Evolutionary conservation across 2,329 filamentous ascomycete species (phyloP), one percentile per base, ranked within the genome.

Genomic region (Metarhizium sp.): DNA sequence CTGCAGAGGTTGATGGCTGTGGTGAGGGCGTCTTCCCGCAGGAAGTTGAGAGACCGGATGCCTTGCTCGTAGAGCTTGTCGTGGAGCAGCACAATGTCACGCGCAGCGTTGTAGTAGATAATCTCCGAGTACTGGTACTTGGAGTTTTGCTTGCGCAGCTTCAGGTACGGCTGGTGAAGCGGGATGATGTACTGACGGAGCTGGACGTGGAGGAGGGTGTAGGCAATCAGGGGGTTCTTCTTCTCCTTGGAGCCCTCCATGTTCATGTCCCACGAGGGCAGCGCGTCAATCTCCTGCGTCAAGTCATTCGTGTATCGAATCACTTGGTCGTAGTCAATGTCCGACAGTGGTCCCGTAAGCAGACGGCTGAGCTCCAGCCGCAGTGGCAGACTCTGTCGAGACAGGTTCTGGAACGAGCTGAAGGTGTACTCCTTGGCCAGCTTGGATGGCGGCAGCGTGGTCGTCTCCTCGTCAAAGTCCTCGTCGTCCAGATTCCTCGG

Each of bases 41-140:
- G 66, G 61, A 84, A 83, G 66, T 82, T 82, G 55, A 84, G 71
- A 13, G 78, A 77, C 42, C 80, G 76, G 53, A 84, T 75, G 30
- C 80, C 79, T 61, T 80, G 80, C 59, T 83, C 77, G 56, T 78
- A 78, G 36, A 84, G 74, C 61, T 79, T 80, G 64, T 84, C 79
- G 63, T 83, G 79, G 58, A 84, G 73, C n/a, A 84, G 70, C 1
- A 84, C 79, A 61, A 84, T 80, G 59, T 84, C 81, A 38, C 81
- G 75, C 1, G 81, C 80, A 0, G 80, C 79, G 55, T 81, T 83
- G 67, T 84, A 84, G 71, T 83, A 84, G 50, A 84, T 78, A 56
- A 82, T 80, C 60, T 84, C 81, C 1, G 81, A 82, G 62, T 81
- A 80, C 61, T 84, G 81, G 63, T 82, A 84, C 60, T 81, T 81